Evolutionary conservation across 257 asterid genomes (phyloP).

Genomic region (Gardenia jasminoides): DNA sequence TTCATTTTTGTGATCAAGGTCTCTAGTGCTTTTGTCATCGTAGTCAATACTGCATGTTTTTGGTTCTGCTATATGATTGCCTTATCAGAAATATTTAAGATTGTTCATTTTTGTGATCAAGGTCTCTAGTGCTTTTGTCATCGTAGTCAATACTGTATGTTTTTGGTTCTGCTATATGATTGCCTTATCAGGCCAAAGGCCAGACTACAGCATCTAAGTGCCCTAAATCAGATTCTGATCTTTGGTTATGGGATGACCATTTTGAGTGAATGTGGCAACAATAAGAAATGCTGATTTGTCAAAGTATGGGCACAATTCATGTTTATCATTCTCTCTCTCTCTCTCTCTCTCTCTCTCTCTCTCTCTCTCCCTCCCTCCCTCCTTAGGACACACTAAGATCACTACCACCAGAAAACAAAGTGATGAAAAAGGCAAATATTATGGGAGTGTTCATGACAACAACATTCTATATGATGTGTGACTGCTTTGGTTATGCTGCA

Average conservation of each 20-base stretch:
- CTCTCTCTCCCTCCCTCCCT: too few relatives aligned
- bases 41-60: neutral
- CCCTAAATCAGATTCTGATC: neutral
- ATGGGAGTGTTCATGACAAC: slow-evolving; percentile 48
- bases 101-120: neutral
- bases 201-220: neutral
- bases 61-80: neutral
- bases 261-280: too few relatives aligned
- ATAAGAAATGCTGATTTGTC: too few relatives aligned
- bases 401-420: slow-evolving; percentile 54
- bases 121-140: neutral
- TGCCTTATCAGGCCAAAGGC: neutral
- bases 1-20: neutral
- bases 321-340: neutral
- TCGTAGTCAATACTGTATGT: neutral
- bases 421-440: slow-evolving; percentile 61
- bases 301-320: neutral
- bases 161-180: neutral
- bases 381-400: slow-evolving; percentile 55
- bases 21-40: neutral
- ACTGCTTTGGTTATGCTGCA: slow-evolving; percentile 67
- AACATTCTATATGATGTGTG: slow-evolving; percentile 65
- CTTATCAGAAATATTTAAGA: neutral
- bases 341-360: too few relatives aligned
- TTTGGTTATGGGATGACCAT: neutral